A percentile compares a stretch with the other conserved stretches of the same genome.
Conservation (phyloP, 306 rosid genomes). For the Luffa acutangula region DNA sequence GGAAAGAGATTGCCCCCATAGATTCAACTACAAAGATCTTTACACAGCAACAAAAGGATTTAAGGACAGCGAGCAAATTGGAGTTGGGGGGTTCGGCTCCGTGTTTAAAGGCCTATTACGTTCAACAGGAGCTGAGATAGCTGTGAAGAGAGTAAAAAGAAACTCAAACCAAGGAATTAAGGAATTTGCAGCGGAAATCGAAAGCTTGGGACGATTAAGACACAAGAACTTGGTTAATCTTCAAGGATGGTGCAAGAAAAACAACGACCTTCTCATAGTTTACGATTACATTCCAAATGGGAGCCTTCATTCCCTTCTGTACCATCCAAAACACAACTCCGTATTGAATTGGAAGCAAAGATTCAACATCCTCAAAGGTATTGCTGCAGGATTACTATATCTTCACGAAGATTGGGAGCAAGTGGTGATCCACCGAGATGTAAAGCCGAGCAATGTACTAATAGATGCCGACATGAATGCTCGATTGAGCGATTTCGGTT, state of each 20-base stretch:
- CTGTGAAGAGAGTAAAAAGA: not conserved
- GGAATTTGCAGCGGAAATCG: not conserved
- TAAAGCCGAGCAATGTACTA: slow-evolving; percentile 48
- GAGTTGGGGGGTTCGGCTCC: not conserved
- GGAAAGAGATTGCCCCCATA: slow-evolving; percentile 1
- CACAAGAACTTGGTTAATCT: slow-evolving; percentile 2
- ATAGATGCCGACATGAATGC: slow-evolving; percentile 42
- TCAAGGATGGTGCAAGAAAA: slow-evolving; percentile 3
- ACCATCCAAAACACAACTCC: not conserved
- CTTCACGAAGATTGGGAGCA: slow-evolving; percentile 72
- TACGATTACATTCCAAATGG: slow-evolving; percentile 1
- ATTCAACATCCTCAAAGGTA: slow-evolving; percentile 43
- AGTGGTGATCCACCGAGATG: slow-evolving; percentile 61
- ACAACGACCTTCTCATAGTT: not conserved
- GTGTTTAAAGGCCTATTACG: not conserved
- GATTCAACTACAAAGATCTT: not conserved
- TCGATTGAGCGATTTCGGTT: slow-evolving; percentile 55
- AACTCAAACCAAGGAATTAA: slow-evolving; percentile 1
- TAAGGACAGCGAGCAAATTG: not conserved
- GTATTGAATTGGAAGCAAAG: slow-evolving; percentile 42
- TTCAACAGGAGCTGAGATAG: not conserved
- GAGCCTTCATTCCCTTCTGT: not conserved
- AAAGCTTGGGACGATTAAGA: not conserved
- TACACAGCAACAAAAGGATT: not conserved
- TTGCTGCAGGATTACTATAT: slow-evolving; percentile 53